Base-by-base conservation (phyloP, 108 stramenopile genomes). In the Bacterosira constricta region DNA sequence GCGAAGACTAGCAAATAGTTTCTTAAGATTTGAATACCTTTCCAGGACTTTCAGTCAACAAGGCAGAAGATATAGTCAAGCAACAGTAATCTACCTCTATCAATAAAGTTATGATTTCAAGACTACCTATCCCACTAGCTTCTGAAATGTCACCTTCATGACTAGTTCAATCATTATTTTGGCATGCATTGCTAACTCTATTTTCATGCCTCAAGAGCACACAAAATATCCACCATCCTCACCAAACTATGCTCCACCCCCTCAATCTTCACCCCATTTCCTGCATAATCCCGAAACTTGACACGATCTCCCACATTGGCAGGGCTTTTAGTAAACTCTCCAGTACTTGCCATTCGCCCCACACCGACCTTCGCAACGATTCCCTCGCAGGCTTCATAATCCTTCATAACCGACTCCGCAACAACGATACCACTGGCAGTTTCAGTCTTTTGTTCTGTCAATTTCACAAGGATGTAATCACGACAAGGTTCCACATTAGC, bases 261-360 rank as follows among this genome's bases (percentile, higher is more conserved):
- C 49, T 94, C 86, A 63, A 98, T 88, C 73, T 83, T 92, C 15
- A 98, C 89, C 65, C 94, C 95, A 59, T 91, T 94, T 59, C 96
- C 96, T 35, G 96, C 92, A 75, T 95, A 97, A 58, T 97, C 96
- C 69, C 86, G 88, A 71, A 98, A 98, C 78, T 97, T 96, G 46
- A 98, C 94, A 26, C 68, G 59, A 62, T 98, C 96, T 25, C 98
- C 98, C 4, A 83, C 80, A 61, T 85, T 63, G 21, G 92, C 88
- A 18, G 87, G 91, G 26, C 83, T 69, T 1, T 76, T 32, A 20
- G 88, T 83, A 34, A 94, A 80, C 63, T 93, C 68, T 10, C 98
- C 98, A 35, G 71, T 93, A 36, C 84, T 83, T 3, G 91, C 86
- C 84, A 95, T 91, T 38, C 96, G 65, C 12, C 98, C 98, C 58